A percentile compares a stretch with the other conserved stretches of the same genome.
Evolutionary conservation across 2,329 filamentous ascomycete genomes (phyloP).

Genomic region (Colletotrichum siamense): DNA sequence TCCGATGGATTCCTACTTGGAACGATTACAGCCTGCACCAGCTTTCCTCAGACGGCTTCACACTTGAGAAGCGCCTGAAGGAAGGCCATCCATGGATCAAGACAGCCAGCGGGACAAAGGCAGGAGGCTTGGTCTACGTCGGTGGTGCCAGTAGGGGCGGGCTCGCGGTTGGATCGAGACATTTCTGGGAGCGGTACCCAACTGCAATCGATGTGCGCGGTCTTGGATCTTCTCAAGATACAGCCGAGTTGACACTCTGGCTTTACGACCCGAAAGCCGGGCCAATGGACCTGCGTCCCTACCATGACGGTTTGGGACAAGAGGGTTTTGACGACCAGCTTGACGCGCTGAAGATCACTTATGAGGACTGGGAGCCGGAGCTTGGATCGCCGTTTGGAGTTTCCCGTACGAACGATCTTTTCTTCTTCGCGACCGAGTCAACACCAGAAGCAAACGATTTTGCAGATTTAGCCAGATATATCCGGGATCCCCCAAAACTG

Average conservation of each 20-base stretch:
- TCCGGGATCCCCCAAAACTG: conserved; percentile 59
- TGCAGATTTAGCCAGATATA: conserved; percentile 49
- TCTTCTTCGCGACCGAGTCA: conserved; percentile 55
- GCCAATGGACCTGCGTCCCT: conserved; percentile 62
- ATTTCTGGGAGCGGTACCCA: conserved; percentile 70
- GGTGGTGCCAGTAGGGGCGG: conserved; percentile 62
- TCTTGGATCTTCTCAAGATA: conserved; percentile 47
- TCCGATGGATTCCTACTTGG: conserved; percentile 65
- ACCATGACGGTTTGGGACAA: conserved; percentile 62
- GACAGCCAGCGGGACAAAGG: conserved; percentile 59
- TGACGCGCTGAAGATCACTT: conserved; percentile 66
- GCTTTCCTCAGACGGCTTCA: conserved; percentile 65
- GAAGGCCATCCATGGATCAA: conserved; percentile 62
- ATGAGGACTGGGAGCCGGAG: conserved; percentile 64
- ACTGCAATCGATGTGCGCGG: conserved; percentile 61
- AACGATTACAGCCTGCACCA: conserved; percentile 62
- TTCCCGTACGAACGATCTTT: conserved; percentile 62
- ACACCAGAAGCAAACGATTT: conserved; percentile 53
- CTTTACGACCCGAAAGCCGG: conserved; percentile 62
- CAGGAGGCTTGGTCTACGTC: conserved; percentile 63
- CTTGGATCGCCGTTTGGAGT: conserved; percentile 64
- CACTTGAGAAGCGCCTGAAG: conserved; percentile 65
- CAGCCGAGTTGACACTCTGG: conserved; percentile 62
- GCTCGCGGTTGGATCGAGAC: conserved; percentile 60
- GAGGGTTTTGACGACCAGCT: conserved; percentile 62